A percentile compares a stretch with the other conserved stretches of the same genome.
Evolutionary conservation across 2,329 filamentous ascomycete genomes (phyloP).

Genomic region (Teratosphaeria nubilosa): DNA sequence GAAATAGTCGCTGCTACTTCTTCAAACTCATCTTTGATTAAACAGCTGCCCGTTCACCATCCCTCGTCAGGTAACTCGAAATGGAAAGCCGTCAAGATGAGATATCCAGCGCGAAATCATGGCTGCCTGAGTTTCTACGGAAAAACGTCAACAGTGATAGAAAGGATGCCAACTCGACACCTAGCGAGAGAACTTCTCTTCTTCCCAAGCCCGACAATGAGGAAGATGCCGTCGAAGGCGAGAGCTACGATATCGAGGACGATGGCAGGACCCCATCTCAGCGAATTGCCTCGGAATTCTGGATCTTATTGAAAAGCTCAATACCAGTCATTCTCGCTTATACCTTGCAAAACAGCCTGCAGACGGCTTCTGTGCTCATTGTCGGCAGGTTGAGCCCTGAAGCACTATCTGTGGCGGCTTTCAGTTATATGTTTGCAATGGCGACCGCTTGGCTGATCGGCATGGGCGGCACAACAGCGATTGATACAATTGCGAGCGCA

Average conservation of each 20-base stretch:
- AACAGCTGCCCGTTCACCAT: not conserved
- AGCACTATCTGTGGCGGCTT: slow-evolving; percentile 70
- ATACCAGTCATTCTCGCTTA: slow-evolving; percentile 76
- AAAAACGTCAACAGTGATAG: slow-evolving; percentile 2
- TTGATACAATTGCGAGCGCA: slow-evolving; percentile 75
- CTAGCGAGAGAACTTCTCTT: slow-evolving; percentile 29
- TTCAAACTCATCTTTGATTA: not conserved
- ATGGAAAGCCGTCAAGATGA: slow-evolving; percentile 20
- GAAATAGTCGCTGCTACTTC: not conserved
- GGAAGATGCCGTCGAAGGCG: slow-evolving; percentile 25
- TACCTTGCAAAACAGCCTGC: slow-evolving; percentile 73
- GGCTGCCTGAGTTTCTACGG: slow-evolving; percentile 16
- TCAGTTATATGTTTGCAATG: slow-evolving; percentile 92
- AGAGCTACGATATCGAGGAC: slow-evolving; percentile 30
- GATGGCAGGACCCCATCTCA: slow-evolving; percentile 25
- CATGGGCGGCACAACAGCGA: slow-evolving; percentile 72
- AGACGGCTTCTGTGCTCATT: slow-evolving; percentile 72
- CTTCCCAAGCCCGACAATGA: slow-evolving; percentile 3
- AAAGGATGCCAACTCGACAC: slow-evolving; percentile 4
- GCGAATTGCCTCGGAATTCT: slow-evolving; percentile 49
- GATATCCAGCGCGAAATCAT: slow-evolving; percentile 13
- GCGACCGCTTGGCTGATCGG: slow-evolving; percentile 79
- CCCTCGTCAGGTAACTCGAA: not conserved
- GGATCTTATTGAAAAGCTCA: slow-evolving; percentile 57
- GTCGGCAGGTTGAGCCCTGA: slow-evolving; percentile 71